phyloP scores from a whole-genome alignment of 2,329 filamentous ascomycete genomes.

The Stachybotrys echinatus region DNA sequence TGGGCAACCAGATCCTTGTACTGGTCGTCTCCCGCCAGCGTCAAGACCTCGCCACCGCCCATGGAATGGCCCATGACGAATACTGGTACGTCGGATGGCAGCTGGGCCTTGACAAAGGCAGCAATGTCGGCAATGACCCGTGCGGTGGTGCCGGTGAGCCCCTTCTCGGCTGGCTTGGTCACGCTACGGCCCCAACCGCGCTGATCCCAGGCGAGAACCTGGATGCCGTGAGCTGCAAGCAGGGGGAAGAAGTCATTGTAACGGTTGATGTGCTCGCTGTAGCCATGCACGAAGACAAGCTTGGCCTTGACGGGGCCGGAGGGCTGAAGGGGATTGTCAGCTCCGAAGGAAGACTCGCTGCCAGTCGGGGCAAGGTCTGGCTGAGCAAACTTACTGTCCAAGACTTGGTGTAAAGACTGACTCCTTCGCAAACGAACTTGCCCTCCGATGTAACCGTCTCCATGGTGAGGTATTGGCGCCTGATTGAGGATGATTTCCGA shows the following conservation, averaged over 20 bases:
- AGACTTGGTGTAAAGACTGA: slow-evolving; percentile 50
- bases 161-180: slow-evolving; percentile 53
- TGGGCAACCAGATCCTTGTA: slow-evolving; percentile 50
- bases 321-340: slow-evolving; percentile 35
- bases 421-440: slow-evolving; percentile 38
- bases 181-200: slow-evolving; percentile 81
- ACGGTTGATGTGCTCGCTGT: slow-evolving; percentile 76
- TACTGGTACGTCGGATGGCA: slow-evolving; percentile 53
- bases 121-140: slow-evolving; percentile 74
- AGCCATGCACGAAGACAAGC: slow-evolving; percentile 81
- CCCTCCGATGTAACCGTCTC: slow-evolving; percentile 42
- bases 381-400: slow-evolving; percentile 44
- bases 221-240: slow-evolving; percentile 67
- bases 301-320: slow-evolving; percentile 58
- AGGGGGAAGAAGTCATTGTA: slow-evolving; percentile 71
- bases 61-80: slow-evolving; percentile 91
- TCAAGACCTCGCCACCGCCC: slow-evolving; percentile 76
- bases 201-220: slow-evolving; percentile 76
- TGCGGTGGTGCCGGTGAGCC: slow-evolving; percentile 67
- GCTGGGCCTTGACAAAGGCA: slow-evolving; percentile 61
- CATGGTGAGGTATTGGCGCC: neutral
- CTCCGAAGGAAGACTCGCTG: neutral
- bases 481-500: neutral
- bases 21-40: slow-evolving; percentile 44
- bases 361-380: neutral